Conservation (phyloP, 2,329 filamentous ascomycete species). For the Colletotrichum sp. region DNA sequence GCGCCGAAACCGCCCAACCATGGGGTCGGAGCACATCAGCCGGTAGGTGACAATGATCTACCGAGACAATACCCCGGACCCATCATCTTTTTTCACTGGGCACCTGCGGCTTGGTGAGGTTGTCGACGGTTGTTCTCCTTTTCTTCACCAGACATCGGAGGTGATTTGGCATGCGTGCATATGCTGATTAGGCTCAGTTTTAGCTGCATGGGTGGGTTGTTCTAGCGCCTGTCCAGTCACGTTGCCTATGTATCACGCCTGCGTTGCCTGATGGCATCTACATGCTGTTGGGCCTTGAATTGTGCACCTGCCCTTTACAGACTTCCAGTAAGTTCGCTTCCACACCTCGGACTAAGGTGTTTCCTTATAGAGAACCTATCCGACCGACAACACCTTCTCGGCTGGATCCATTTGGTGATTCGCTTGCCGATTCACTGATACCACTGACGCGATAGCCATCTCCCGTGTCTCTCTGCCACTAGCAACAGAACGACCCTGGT, state of each 20-base stretch:
- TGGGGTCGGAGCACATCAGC: constrained; percentile 3
- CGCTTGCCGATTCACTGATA: background rate
- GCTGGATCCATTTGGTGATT: background rate
- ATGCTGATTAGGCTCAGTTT: background rate
- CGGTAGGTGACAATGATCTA: constrained; percentile 9
- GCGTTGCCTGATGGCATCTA: background rate
- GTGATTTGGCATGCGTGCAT: background rate
- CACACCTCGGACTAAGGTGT: background rate
- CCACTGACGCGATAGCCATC: background rate
- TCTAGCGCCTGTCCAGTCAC: background rate
- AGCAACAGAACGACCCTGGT: background rate
- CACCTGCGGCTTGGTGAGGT: background rate
- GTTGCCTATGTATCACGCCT: background rate
- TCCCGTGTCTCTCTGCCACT: background rate
- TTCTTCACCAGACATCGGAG: background rate
- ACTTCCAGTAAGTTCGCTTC: background rate
- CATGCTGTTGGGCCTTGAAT: background rate
- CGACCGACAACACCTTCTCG: background rate
- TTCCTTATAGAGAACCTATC: background rate
- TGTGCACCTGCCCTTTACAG: constrained; percentile 5
- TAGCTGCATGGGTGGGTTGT: background rate
- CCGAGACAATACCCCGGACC: background rate
- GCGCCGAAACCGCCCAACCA: background rate
- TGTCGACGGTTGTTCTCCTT: background rate
- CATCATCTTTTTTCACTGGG: background rate